Conservation (phyloP, 164 flowering plant genomes). For the Nelumbo lutea region DNA sequence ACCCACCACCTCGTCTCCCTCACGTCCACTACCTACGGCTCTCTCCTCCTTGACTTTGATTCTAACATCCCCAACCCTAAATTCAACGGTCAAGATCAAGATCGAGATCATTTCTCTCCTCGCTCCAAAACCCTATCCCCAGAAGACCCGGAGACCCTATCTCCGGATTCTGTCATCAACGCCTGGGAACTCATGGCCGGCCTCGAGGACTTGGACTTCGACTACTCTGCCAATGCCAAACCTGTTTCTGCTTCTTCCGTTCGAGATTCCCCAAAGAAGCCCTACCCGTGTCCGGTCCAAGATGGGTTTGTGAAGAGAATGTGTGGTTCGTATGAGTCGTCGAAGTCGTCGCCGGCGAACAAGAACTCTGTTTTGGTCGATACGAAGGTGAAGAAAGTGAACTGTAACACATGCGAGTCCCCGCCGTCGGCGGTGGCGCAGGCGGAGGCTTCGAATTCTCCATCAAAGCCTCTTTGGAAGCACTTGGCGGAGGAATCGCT, state of each 20-base stretch:
- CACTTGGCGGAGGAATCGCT: constrained; percentile 75
- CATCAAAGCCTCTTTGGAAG: constrained; percentile 70
- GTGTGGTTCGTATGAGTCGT: constrained; percentile 14
- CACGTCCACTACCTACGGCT: constrained; percentile 83
- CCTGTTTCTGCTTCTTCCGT: background rate
- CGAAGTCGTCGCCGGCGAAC: background rate
- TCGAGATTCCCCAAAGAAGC: constrained; percentile 12
- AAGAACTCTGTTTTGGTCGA: background rate
- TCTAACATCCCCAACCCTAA: background rate
- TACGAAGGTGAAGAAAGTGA: constrained; percentile 12
- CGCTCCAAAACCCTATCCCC: constrained; percentile 5
- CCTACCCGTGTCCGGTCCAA: background rate
- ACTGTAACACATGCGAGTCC: constrained; percentile 10
- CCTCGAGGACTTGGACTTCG: background rate
- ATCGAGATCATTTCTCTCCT: background rate
- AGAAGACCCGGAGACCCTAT: constrained; percentile 20
- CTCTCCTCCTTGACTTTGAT: constrained; percentile 36
- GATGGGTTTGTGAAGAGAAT: constrained; percentile 16
- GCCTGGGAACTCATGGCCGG: background rate
- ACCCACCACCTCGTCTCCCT: constrained; percentile 73
- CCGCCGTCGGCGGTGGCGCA: background rate
- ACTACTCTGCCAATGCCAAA: background rate
- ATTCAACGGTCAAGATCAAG: constrained; percentile 9
- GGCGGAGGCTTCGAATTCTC: background rate
- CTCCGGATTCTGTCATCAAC: constrained; percentile 40